Evolutionary conservation across 768 basidiomycete species (phyloP), one percentile per base, ranked within the genome.

Genomic region (Amanita muscaria): DNA sequence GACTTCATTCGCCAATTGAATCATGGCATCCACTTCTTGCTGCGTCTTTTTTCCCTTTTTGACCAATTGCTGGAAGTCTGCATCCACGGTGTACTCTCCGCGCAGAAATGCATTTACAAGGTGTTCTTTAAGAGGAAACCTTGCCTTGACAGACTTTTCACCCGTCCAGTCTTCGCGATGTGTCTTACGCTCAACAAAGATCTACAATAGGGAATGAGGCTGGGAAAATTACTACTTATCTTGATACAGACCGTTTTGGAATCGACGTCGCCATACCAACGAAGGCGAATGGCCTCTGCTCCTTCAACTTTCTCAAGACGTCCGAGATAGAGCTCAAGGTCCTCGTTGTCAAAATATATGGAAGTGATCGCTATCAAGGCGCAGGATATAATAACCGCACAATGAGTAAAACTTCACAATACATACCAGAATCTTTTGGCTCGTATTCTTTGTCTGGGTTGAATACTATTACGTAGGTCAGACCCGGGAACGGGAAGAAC

Each of bases 151-250:
- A 8, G 89, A 92, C 64, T 97, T 97, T 63, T 99, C 94, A 25
- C 96, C 96, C 1, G 94, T 98, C 96, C 96, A 99, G 58, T 99
- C 96, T 64, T 99, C 96, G 44, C 92, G 79, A 59, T 99, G 87
- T 0, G 87, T 90, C 64, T 90, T 90, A 32, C 87, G 83, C 64
- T 90, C 87, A 15, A 90, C 82, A 52, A 87, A 90, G 30, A 90
- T 87, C 83, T 88, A 53, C 5, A 10, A 11, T 4, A 23, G 10
- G 9, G 7, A n/a, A 10, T 21, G 10, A 36, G 34, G 19, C 19
- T 27, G n/a, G 5, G 40, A 16, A 24, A 37, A 29, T 19, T 15
- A 40, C 8, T 21, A 40, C 15, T 11, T 18, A 27, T 51, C 16
- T n/a, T 2, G 10, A 23, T 21, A n/a, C 25, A 35, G 47, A 88